These are phyloP conservation scores for Blastobotrys chiropterorum DNA, from an alignment of 805 yeast species.

Conservation along the genomic window DNA sequence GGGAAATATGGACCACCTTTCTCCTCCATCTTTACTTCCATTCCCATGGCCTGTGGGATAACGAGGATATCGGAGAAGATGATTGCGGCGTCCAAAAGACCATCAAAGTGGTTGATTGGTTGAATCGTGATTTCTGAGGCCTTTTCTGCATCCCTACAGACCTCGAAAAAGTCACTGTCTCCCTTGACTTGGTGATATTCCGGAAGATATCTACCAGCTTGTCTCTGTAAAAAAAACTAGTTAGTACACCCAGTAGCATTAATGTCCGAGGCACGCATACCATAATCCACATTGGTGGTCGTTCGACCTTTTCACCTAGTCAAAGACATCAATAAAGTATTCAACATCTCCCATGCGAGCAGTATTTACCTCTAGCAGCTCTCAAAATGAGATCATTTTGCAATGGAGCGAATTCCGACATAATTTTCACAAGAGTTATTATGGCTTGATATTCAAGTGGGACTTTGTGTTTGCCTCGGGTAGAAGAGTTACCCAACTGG, in stretches of 20 bases:
- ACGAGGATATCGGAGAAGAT: slow-evolving; percentile 93
- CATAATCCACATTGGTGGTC: slow-evolving; percentile 98
- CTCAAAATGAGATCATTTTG: slow-evolving; percentile 86
- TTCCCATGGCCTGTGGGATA: slow-evolving; percentile 97
- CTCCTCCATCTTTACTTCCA: slow-evolving; percentile 88
- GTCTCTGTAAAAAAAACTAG: too few species aligned
- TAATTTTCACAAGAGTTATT: slow-evolving; percentile 5
- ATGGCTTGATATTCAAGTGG: not conserved
- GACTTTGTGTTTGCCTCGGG: not conserved
- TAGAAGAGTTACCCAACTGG: not conserved
- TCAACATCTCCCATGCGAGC: not conserved
- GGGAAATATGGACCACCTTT: slow-evolving; percentile 93
- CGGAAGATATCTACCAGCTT: slow-evolving; percentile 83
- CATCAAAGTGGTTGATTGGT: slow-evolving; percentile 85
- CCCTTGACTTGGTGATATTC: slow-evolving; percentile 85
- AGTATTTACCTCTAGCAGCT: slow-evolving; percentile 67
- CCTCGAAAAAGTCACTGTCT: slow-evolving; percentile 81
- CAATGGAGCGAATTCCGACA: slow-evolving; percentile 57
- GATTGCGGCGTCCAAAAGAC: slow-evolving; percentile 92
- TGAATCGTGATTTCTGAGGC: slow-evolving; percentile 94
- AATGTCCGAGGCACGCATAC: not conserved
- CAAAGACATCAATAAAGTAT: not conserved
- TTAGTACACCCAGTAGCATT: too few species aligned
- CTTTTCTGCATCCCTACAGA: slow-evolving; percentile 91
- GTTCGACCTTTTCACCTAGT: slow-evolving; percentile 72